Conservation (phyloP, 306 rosid species). For the Lathyrus aphaca region DNA sequence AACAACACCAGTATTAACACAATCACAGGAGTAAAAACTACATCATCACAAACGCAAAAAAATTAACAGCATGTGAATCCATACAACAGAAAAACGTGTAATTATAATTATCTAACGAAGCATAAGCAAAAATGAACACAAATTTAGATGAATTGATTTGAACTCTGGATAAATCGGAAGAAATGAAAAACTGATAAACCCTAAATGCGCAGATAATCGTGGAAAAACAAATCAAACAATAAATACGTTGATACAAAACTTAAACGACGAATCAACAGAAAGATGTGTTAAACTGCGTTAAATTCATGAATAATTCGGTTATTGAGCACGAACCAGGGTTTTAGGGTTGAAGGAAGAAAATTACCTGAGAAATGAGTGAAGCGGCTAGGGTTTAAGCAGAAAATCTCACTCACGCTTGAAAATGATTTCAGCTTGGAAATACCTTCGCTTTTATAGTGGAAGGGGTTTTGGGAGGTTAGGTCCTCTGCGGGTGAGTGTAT, state of each 20-base stretch:
- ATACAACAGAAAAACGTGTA: background rate
- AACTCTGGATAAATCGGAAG: background rate
- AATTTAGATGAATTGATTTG: background rate
- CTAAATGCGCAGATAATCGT: background rate
- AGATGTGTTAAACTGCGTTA: background rate
- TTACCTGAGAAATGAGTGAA: conserved; percentile 41
- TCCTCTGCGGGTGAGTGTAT: conserved; percentile 3
- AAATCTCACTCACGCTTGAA: background rate
- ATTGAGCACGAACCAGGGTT: background rate
- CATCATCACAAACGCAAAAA: background rate
- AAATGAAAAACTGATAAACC: background rate
- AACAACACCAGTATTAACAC: conserved; percentile 3
- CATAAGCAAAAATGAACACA: background rate
- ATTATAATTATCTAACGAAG: background rate
- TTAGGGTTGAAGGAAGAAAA: background rate
- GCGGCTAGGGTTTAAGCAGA: conserved; percentile 76
- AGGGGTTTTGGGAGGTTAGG: background rate
- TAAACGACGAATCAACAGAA: background rate
- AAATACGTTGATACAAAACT: background rate
- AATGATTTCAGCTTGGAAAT: background rate
- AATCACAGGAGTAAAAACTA: background rate
- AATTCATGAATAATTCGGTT: background rate
- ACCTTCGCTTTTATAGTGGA: conserved; percentile 26
- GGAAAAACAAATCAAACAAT: background rate
- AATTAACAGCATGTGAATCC: no score